phyloP scores from a whole-genome alignment of 208 protist genomes.

The Crithidia sp. region DNA sequence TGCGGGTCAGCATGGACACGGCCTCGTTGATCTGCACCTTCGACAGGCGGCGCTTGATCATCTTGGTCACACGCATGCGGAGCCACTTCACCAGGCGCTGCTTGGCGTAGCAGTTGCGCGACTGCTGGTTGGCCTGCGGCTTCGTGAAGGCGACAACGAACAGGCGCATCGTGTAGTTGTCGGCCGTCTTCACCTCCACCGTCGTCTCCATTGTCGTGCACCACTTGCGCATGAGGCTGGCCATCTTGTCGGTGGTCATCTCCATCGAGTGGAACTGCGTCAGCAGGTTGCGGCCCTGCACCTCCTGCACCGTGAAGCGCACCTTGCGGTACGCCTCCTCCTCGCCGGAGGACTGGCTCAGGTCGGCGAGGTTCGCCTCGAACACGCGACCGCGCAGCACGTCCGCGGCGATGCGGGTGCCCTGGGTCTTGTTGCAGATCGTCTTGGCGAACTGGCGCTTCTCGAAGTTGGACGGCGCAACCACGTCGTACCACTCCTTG shows the following conservation, averaged over 20 bases:
- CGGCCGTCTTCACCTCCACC: conserved; percentile 96
- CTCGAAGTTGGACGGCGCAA: conserved; percentile 97
- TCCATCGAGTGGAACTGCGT: conserved; percentile 99
- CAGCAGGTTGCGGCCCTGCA: conserved; percentile 96
- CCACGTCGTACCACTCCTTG: conserved; percentile 99
- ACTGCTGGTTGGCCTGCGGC: conserved; percentile 90
- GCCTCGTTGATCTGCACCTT: conserved; percentile 94
- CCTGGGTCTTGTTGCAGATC: conserved; percentile 97
- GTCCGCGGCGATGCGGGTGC: conserved; percentile 95
- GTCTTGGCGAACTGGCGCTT: conserved; percentile 97
- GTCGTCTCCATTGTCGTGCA: conserved; percentile 97
- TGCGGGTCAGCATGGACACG: conserved; percentile 94
- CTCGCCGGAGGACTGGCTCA: conserved; percentile 89
- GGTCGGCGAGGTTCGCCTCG: conserved; percentile 97
- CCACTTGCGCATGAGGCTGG: conserved; percentile 98
- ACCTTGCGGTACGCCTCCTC: conserved; percentile 97
- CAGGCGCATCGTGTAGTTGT: conserved; percentile 97
- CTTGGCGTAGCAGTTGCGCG: conserved; percentile 98
- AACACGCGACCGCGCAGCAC: conserved; percentile 97
- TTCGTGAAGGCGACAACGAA: conserved; percentile 99
- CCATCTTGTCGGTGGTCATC: conserved; percentile 98
- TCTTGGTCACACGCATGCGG: conserved; percentile 95
- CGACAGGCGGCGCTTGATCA: conserved; percentile 91
- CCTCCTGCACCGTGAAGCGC: conserved; percentile 96
- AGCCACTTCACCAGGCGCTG: conserved; percentile 94